phyloP scores from a whole-genome alignment of 2,329 filamentous ascomycete genomes.

The Pestalotiopsis sp. region DNA sequence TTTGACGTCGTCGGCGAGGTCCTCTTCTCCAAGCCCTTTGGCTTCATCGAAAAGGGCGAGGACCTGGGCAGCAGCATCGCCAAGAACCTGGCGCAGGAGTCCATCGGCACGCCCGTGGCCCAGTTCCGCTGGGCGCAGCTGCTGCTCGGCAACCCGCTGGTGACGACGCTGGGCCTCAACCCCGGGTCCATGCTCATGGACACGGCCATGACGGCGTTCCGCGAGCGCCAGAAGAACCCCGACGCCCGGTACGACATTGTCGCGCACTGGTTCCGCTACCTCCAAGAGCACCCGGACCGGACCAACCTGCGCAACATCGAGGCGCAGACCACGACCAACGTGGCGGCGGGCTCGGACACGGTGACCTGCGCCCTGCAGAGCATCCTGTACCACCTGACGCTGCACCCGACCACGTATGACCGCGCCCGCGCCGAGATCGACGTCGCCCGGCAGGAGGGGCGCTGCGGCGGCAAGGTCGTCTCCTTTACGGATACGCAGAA shows the following conservation, averaged over 20 bases:
- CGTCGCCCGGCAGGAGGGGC: slow-evolving; percentile 10
- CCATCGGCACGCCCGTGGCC: not conserved
- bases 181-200: slow-evolving; percentile 18
- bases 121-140: slow-evolving; percentile 5
- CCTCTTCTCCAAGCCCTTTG: slow-evolving; percentile 33
- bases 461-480: slow-evolving; percentile 10
- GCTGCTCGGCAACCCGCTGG: slow-evolving; percentile 22
- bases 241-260: slow-evolving; percentile 8
- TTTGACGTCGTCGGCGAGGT: slow-evolving; percentile 35
- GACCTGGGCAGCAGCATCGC: slow-evolving; percentile 36
- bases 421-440: slow-evolving; percentile 17
- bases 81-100: slow-evolving; percentile 18
- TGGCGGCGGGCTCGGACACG: slow-evolving; percentile 11
- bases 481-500: slow-evolving; percentile 19
- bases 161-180: slow-evolving; percentile 18
- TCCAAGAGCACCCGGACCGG: slow-evolving; percentile 9
- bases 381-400: slow-evolving; percentile 12
- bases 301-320: slow-evolving; percentile 5
- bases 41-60: slow-evolving; percentile 30
- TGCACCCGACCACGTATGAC: not conserved
- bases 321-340: slow-evolving; percentile 2
- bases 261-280: slow-evolving; percentile 6
- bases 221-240: not conserved
- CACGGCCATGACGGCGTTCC: slow-evolving; percentile 16
- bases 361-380: slow-evolving; percentile 12